Percentiles rank a stretch among this genome's conserved stretches.
Evolutionary conservation across 2,329 filamentous ascomycete species (phyloP).

Genomic region (Bisporella sp.): DNA sequence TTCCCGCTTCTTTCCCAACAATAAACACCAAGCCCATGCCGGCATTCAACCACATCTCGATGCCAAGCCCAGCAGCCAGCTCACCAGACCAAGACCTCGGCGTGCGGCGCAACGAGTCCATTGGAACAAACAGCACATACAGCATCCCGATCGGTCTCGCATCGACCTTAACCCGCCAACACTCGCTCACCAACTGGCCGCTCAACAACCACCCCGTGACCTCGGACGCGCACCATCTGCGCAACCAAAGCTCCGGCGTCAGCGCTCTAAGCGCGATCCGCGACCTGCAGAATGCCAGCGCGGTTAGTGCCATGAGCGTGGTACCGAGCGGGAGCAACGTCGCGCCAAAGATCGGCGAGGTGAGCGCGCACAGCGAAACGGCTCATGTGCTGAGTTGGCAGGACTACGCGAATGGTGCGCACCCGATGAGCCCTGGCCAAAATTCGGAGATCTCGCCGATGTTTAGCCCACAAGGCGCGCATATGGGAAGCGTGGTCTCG

Average conservation of each 20-base stretch:
- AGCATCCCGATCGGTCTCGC: conserved; percentile 17
- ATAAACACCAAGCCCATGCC: neutral
- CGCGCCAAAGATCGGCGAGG: neutral
- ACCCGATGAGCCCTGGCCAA: neutral
- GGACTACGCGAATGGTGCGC: neutral
- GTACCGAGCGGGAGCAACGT: neutral
- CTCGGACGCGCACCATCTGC: neutral
- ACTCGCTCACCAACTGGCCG: neutral
- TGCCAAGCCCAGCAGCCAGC: neutral
- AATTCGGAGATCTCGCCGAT: neutral
- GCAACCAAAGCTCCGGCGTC: neutral
- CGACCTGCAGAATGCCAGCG: neutral
- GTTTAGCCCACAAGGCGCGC: neutral
- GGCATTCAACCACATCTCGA: conserved; percentile 1
- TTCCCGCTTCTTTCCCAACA: neutral
- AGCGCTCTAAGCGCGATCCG: neutral
- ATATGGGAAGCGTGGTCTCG: neutral
- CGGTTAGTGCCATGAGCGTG: neutral
- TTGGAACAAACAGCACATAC: conserved; percentile 6
- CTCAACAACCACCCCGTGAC: neutral
- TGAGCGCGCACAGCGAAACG: neutral
- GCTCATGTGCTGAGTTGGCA: neutral
- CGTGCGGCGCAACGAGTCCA: neutral
- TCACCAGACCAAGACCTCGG: neutral
- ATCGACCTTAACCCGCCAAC: neutral